Percentiles rank a stretch among this genome's conserved stretches.
phyloP scores from a whole-genome alignment of 2,329 filamentous ascomycete genomes.

The Sphaceloma murrayae region DNA sequence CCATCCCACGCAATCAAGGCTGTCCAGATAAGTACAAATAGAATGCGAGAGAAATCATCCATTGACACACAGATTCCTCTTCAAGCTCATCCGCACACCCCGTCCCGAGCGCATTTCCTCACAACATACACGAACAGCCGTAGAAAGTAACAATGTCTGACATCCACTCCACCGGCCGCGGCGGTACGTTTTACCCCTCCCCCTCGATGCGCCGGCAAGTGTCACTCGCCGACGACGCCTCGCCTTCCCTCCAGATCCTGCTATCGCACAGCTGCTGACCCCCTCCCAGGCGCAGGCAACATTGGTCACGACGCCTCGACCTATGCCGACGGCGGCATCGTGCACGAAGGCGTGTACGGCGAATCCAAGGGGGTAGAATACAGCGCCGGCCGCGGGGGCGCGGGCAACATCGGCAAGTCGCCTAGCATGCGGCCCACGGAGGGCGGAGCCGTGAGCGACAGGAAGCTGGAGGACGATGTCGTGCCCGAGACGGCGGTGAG shows the following conservation, averaged over 20 bases:
- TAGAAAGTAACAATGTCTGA: conserved; percentile 19
- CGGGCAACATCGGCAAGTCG: conserved; percentile 35
- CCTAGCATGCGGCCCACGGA: conserved; percentile 26
- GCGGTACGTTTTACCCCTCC: conserved; percentile 35
- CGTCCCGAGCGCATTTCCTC: not conserved
- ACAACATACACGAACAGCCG: not conserved
- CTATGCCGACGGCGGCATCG: conserved; percentile 38
- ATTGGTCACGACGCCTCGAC: conserved; percentile 43
- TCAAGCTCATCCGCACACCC: not conserved
- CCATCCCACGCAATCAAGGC: too few relatives aligned
- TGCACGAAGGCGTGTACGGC: conserved; percentile 37
- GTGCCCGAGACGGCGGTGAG: conserved; percentile 37
- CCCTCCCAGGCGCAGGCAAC: conserved; percentile 45
- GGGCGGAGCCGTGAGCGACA: not conserved
- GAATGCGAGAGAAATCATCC: too few relatives aligned
- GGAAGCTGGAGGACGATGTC: conserved; percentile 31
- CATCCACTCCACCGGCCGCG: conserved; percentile 46
- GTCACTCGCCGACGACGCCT: not conserved
- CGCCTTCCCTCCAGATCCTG: not conserved
- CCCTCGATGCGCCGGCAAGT: not conserved
- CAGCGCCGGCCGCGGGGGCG: conserved; percentile 31
- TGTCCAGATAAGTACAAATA: too few relatives aligned
- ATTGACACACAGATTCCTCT: not conserved
- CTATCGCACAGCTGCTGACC: not conserved
- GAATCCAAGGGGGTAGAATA: conserved; percentile 32